These are phyloP conservation scores for Tolypocladium cylindrosporum DNA, from an alignment of 2,329 filamentous ascomycete genomes.

Conservation along the genomic window DNA sequence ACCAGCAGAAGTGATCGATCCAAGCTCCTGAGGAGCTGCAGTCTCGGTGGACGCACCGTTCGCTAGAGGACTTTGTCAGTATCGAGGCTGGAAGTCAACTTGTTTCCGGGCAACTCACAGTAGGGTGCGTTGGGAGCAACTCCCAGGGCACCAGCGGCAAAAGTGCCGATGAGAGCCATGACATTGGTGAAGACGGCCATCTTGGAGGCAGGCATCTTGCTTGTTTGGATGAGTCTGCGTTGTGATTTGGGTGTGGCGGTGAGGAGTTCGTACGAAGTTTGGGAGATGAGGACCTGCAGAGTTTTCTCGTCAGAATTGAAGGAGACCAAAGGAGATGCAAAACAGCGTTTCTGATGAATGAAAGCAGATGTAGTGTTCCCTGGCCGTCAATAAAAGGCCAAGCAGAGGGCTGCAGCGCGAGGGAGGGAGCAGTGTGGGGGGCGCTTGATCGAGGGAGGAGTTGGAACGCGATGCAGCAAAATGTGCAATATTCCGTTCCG, in stretches of 20 bases:
- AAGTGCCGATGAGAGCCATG: slow-evolving; percentile 12
- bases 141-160: slow-evolving; percentile 9
- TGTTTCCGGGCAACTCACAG: slow-evolving; percentile 2
- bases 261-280: not conserved
- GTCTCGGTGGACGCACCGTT: slow-evolving; percentile 16
- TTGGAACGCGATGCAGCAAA: slow-evolving; percentile 1
- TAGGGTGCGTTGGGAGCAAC: slow-evolving; percentile 2
- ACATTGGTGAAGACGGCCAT: slow-evolving; percentile 14
- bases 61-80: slow-evolving; percentile 11
- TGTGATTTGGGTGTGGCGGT: not conserved
- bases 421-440: not conserved
- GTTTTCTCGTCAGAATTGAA: not conserved
- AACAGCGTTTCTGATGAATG: not conserved
- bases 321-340: not conserved
- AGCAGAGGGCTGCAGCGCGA: not conserved
- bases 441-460: not conserved
- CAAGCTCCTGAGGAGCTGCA: slow-evolving; percentile 19
- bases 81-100: not conserved
- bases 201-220: slow-evolving; percentile 17
- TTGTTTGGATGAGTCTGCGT: not conserved
- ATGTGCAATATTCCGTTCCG: slow-evolving; percentile 2
- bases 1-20: slow-evolving; percentile 21
- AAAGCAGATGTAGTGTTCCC: not conserved
- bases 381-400: not conserved
- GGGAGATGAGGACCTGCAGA: not conserved